phyloP scores from a whole-genome alignment of 208 protist genomes.

The Trypanosoma platydactyli region DNA sequence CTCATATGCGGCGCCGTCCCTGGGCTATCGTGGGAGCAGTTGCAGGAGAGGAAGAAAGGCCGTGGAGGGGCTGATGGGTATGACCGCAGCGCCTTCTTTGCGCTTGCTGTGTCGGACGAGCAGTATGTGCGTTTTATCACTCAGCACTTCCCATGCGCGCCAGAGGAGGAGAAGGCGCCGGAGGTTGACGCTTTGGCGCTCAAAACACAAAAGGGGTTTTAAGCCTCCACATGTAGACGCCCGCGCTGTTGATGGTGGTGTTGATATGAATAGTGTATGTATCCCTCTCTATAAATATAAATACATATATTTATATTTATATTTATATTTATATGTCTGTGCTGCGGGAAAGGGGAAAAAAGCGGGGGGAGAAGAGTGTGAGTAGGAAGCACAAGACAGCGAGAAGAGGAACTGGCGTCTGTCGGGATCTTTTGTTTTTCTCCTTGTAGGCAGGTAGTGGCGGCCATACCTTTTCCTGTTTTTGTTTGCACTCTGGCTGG shows the following conservation, averaged over 20 bases:
- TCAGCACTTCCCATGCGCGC: constrained; percentile 75
- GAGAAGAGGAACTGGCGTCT: too few species aligned
- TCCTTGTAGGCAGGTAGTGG: too few species aligned
- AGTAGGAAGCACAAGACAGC: neutral
- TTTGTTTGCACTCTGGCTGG: too few species aligned
- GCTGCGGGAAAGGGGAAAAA: neutral
- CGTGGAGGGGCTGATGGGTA: constrained; percentile 64
- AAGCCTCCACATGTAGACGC: neutral
- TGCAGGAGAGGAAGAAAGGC: constrained; percentile 75
- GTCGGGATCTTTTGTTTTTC: neutral
- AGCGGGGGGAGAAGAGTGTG: neutral
- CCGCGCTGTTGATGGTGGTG: too few species aligned
- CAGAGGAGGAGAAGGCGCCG: constrained; percentile 60
- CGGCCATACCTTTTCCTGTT: constrained; percentile 15
- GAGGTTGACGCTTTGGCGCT: constrained; percentile 77
- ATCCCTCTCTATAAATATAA: too few species aligned
- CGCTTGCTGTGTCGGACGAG: constrained; percentile 67
- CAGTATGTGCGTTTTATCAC: constrained; percentile 75
- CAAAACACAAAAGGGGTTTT: constrained; percentile 86
- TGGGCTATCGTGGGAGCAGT: constrained; percentile 76
- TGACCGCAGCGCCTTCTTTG: constrained; percentile 76
- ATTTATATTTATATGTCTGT: neutral
- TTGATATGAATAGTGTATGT: too few species aligned
- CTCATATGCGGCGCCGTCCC: constrained; percentile 88
- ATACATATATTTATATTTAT: neutral